Percentiles rank a stretch among this genome's conserved stretches.
Evolutionary conservation across 176 grass and related monocot species (phyloP).

Genomic region (Zoysia pacifica): DNA sequence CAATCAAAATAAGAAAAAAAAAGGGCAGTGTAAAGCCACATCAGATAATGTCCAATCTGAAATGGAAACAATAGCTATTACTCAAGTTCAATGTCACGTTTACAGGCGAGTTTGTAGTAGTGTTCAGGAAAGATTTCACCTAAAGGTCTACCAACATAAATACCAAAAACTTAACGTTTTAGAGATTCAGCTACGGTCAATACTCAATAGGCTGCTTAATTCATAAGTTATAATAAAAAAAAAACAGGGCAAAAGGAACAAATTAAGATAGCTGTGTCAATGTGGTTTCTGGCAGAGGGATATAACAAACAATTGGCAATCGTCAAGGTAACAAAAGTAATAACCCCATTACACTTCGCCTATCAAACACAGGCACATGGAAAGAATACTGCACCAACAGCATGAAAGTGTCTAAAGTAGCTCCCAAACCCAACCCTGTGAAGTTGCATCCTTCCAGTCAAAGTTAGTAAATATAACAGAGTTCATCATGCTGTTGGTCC

Average conservation of each 20-base stretch:
- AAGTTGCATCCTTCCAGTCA: not conserved
- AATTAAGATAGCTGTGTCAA: too few species aligned
- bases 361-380: not conserved
- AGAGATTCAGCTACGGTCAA: conserved; percentile 14
- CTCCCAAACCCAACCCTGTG: too few species aligned
- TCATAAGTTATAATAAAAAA: not conserved
- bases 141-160: conserved; percentile 13
- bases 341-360: not conserved
- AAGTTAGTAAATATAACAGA: not conserved
- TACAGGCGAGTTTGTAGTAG: conserved; percentile 2
- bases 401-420: not conserved
- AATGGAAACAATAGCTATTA: too few species aligned
- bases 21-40: not conserved
- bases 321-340: not conserved
- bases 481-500: not conserved
- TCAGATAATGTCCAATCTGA: conserved; percentile 9
- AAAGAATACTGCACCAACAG: not conserved
- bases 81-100: conserved; percentile 12
- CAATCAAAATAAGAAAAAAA: conserved; percentile 7
- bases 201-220: conserved; percentile 1
- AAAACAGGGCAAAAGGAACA: not conserved
- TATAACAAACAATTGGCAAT: not conserved
- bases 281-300: not conserved
- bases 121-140: not conserved
- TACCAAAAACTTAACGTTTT: conserved; percentile 20